These are phyloP conservation scores for Panellus pusillus DNA, from an alignment of 768 basidiomycete genomes.

Conservation along the genomic window DNA sequence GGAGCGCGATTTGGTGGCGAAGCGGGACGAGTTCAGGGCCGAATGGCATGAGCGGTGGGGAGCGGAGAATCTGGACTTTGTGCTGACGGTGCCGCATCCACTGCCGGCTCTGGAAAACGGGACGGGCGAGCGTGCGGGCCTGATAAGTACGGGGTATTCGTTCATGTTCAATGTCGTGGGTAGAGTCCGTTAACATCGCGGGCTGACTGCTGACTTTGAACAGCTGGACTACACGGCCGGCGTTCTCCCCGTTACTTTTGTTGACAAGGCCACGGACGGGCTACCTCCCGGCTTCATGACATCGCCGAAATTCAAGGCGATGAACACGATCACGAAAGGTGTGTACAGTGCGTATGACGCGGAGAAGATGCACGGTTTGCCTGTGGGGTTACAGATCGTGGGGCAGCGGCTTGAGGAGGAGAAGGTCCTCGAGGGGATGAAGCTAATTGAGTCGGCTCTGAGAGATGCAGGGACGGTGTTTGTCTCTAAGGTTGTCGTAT, in stretches of 20 bases:
- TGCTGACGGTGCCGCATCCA: conserved; percentile 62
- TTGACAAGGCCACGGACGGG: conserved; percentile 38
- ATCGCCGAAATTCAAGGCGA: conserved; percentile 30
- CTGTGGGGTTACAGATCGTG: conserved; percentile 65
- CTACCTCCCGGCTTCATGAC: conserved; percentile 35
- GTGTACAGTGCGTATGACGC: conserved; percentile 57
- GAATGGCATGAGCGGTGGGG: conserved; percentile 48
- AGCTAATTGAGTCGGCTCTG: conserved; percentile 40
- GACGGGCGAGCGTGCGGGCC: conserved; percentile 49
- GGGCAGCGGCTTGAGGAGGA: conserved; percentile 70
- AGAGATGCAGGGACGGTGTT: conserved; percentile 15
- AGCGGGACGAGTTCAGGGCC: conserved; percentile 43
- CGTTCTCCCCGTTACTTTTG: conserved; percentile 60
- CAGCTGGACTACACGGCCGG: conserved; percentile 58
- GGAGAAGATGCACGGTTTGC: conserved; percentile 64
- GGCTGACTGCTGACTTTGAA: neutral
- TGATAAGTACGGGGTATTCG: conserved; percentile 62
- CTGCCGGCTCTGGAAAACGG: conserved; percentile 59
- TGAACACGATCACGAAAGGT: conserved; percentile 36
- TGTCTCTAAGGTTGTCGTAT: conserved; percentile 7
- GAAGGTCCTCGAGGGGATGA: conserved; percentile 70
- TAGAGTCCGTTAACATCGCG: conserved; percentile 8
- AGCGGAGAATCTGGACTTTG: conserved; percentile 57
- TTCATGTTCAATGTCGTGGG: conserved; percentile 68
- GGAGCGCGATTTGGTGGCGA: conserved; percentile 48